Percentiles rank a stretch among this genome's conserved stretches.
phyloP scores from a whole-genome alignment of 768 basidiomycete species.

The Dendrothele bispora region DNA sequence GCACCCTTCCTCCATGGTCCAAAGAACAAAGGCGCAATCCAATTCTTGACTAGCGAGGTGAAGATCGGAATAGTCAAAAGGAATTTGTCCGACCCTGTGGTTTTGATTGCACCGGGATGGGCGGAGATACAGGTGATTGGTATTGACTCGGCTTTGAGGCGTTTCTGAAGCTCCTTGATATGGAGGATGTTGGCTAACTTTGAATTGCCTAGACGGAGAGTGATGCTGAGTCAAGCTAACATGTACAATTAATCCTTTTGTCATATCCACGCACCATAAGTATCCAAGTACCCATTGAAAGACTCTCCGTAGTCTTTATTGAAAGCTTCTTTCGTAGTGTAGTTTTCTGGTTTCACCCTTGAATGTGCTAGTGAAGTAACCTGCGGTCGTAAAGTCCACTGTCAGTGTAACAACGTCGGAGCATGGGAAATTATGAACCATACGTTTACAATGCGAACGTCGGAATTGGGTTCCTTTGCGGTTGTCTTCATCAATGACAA shows the following conservation, averaged over 20 bases:
- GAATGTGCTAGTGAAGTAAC: conserved; percentile 12
- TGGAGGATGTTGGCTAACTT: conserved; percentile 24
- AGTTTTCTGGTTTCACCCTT: conserved; percentile 2
- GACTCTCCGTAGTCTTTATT: conserved; percentile 11
- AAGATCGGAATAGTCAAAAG: not conserved
- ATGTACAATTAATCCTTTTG: not conserved
- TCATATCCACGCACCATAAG: conserved; percentile 10
- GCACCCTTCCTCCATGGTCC: conserved; percentile 20
- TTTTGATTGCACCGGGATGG: conserved; percentile 31
- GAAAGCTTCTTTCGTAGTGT: conserved; percentile 10
- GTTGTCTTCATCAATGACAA: conserved; percentile 54
- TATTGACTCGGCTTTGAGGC: conserved; percentile 25
- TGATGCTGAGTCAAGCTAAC: not conserved
- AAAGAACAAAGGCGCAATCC: conserved; percentile 17
- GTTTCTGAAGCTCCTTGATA: conserved; percentile 41
- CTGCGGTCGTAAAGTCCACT: not conserved
- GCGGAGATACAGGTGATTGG: conserved; percentile 25
- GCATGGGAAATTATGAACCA: conserved; percentile 14
- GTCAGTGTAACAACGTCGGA: not conserved
- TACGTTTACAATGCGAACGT: conserved; percentile 64
- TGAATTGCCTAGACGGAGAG: conserved; percentile 7
- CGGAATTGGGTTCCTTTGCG: conserved; percentile 43
- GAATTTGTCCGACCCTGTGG: conserved; percentile 9
- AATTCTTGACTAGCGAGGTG: conserved; percentile 18
- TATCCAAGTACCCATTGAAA: not conserved